A percentile compares a stretch with the other conserved stretches of the same genome.
These are phyloP conservation scores for Mortierella sp. DNA, from an alignment of 371 early-diverging fungal species.

Conservation along the genomic window DNA sequence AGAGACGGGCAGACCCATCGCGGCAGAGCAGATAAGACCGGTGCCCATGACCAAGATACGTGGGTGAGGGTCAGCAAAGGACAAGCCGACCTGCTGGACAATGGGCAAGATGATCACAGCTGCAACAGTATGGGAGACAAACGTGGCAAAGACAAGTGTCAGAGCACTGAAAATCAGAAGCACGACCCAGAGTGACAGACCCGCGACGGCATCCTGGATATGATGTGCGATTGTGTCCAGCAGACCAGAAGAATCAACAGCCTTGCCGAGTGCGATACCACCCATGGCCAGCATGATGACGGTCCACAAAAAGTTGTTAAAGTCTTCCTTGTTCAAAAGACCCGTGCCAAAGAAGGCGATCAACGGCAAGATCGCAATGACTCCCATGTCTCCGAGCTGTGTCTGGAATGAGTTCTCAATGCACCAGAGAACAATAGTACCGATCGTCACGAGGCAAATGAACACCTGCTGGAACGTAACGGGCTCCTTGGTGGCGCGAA, in stretches of 20 bases:
- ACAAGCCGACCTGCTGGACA: conserved; percentile 78
- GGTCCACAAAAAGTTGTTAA: conserved; percentile 81
- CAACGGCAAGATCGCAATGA: conserved; percentile 83
- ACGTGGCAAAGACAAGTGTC: conserved; percentile 85
- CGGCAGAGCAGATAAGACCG: conserved; percentile 82
- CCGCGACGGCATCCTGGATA: conserved; percentile 74
- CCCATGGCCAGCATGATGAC: conserved; percentile 93
- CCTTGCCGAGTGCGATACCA: conserved; percentile 86
- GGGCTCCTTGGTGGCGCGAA: conserved; percentile 68
- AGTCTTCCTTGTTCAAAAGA: conserved; percentile 84
- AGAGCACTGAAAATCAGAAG: conserved; percentile 73
- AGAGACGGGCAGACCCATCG: conserved; percentile 86
- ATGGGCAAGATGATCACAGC: conserved; percentile 88
- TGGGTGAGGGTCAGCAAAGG: conserved; percentile 81
- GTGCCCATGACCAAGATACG: conserved; percentile 89
- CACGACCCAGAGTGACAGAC: conserved; percentile 74
- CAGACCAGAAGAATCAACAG: conserved; percentile 80
- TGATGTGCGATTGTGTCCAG: conserved; percentile 78
- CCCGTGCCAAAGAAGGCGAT: conserved; percentile 86
- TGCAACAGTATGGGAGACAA: conserved; percentile 94
- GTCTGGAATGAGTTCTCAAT: conserved; percentile 68
- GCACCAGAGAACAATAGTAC: conserved; percentile 85
- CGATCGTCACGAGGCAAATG: conserved; percentile 68
- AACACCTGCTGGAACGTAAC: conserved; percentile 72
- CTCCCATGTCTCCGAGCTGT: conserved; percentile 84